Percentiles rank a stretch among this genome's conserved stretches.
Evolutionary conservation across 305 asterid genomes (phyloP).

Genomic region (Lippia alba): DNA sequence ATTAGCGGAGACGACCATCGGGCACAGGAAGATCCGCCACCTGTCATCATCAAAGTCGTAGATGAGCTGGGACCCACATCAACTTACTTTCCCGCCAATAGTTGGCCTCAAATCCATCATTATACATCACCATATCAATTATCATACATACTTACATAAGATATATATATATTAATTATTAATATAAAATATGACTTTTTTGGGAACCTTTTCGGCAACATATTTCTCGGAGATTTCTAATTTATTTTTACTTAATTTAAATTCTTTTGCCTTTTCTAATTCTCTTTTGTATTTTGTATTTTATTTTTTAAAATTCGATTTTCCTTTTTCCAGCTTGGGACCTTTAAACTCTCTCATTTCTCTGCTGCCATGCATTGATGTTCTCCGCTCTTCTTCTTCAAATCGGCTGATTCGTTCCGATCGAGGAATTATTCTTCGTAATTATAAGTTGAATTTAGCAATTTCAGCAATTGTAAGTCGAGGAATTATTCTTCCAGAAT

Average conservation of each 20-base stretch:
- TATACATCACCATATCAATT: background rate
- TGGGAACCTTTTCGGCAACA: background rate
- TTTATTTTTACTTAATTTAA: conserved; percentile 24
- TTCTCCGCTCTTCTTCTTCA: background rate
- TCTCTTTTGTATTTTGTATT: background rate
- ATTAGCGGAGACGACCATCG: conserved; percentile 46
- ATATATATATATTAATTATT: background rate
- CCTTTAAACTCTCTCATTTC: conserved; percentile 21
- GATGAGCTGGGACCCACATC: conserved; percentile 39
- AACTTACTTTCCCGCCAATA: conserved; percentile 42
- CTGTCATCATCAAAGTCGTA: conserved; percentile 14
- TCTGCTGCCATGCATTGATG: conserved; percentile 10
- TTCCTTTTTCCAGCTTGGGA: background rate
- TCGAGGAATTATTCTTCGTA: background rate
- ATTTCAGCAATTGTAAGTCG: too few relatives aligned
- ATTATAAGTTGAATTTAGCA: background rate
- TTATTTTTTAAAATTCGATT: background rate
- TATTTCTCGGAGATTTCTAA: conserved; percentile 17
- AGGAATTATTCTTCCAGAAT: conserved; percentile 22
- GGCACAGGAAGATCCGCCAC: conserved; percentile 14
- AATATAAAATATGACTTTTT: background rate
- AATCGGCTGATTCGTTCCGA: background rate
- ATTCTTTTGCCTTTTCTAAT: background rate
- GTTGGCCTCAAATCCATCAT: conserved; percentile 14
- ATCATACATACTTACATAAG: too few relatives aligned